Evolutionary conservation across 768 basidiomycete genomes (phyloP).

Genomic region (Dacryopinax primogenitus): DNA sequence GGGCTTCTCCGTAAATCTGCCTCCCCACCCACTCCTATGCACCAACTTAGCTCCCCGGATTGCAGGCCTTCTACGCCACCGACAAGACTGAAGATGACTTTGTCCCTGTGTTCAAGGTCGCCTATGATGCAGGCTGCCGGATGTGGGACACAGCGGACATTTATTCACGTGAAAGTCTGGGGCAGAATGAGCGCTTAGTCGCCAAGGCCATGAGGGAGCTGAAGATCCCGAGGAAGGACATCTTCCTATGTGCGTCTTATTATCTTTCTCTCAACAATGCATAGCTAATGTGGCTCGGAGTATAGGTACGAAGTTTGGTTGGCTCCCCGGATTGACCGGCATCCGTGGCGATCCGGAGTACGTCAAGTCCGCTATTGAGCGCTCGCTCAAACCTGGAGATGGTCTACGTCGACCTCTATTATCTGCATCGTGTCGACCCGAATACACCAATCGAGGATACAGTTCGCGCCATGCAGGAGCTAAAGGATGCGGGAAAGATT

Average conservation of each 20-base stretch:
- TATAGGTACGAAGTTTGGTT: background rate
- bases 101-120: background rate
- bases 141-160: constrained; percentile 5
- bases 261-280: background rate
- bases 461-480: constrained; percentile 20
- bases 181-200: background rate
- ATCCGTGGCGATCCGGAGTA: background rate
- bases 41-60: background rate
- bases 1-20: background rate
- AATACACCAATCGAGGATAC: constrained; percentile 21
- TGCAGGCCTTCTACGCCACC: background rate
- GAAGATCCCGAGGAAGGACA: background rate
- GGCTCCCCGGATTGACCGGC: background rate
- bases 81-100: background rate
- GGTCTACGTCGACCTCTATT: background rate
- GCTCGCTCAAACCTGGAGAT: background rate
- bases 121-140: background rate
- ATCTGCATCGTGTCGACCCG: constrained; percentile 10
- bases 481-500: constrained; percentile 23
- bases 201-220: background rate
- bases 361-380: background rate
- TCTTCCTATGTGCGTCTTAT: background rate
- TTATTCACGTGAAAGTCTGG: background rate
- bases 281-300: background rate
- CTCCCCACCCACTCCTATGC: background rate